phyloP scores from a whole-genome alignment of 2,329 filamentous ascomycete genomes.

The Coniella lustricola region DNA sequence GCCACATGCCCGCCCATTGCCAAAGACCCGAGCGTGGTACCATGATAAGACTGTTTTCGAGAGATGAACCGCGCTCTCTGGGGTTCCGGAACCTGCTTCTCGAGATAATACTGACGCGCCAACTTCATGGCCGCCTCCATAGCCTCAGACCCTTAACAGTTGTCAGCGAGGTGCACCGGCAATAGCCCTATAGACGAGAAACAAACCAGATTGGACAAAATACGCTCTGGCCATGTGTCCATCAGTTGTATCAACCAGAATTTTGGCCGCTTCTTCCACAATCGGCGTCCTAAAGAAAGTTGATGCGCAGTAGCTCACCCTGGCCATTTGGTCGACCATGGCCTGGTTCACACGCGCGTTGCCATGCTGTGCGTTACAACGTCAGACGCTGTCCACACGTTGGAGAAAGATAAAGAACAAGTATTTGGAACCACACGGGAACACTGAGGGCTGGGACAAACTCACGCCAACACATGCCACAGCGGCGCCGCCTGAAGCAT shows the following conservation, averaged over 20 bases:
- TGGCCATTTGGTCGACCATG: constrained; percentile 32
- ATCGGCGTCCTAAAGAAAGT: constrained; percentile 34
- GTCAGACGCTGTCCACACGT: not conserved
- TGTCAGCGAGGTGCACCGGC: constrained; percentile 12
- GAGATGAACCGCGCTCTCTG: constrained; percentile 59
- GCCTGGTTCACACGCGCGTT: constrained; percentile 34
- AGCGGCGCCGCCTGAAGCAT: constrained; percentile 39
- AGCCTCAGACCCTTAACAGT: constrained; percentile 49
- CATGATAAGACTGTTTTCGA: constrained; percentile 63
- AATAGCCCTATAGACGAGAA: too few relatives aligned
- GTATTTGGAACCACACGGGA: too few relatives aligned
- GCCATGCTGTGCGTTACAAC: constrained; percentile 25
- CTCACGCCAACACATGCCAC: constrained; percentile 37
- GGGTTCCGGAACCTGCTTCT: constrained; percentile 46
- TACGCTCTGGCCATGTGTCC: constrained; percentile 32
- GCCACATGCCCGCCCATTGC: constrained; percentile 55
- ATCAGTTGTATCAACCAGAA: constrained; percentile 29
- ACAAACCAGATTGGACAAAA: constrained; percentile 31
- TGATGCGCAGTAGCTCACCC: constrained; percentile 36
- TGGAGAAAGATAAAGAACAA: not conserved
- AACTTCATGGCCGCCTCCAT: constrained; percentile 61
- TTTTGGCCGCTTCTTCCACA: constrained; percentile 32
- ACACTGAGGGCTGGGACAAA: constrained; percentile 16
- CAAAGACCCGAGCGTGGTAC: constrained; percentile 62
- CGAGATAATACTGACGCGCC: constrained; percentile 56